Conservation (phyloP, 2,329 filamentous ascomycete genomes). For the Lecanoromycetidae sp. region DNA sequence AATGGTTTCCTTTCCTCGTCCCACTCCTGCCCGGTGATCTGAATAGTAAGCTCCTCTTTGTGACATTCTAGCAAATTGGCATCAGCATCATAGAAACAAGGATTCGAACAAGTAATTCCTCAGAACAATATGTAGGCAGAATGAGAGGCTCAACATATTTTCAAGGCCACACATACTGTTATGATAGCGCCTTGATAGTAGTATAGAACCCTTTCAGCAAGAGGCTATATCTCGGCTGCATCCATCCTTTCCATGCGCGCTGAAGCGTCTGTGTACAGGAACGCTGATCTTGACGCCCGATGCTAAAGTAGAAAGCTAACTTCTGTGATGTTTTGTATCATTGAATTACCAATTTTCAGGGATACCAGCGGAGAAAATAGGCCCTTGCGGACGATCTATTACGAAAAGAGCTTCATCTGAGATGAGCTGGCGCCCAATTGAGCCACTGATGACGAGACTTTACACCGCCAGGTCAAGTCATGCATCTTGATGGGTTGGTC, state of each 20-base stretch:
- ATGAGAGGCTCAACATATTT: not conserved
- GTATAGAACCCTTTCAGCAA: not conserved
- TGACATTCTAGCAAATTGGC: constrained; percentile 9
- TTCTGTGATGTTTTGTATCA: no score
- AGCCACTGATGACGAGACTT: not conserved
- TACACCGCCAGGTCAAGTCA: constrained; percentile 7
- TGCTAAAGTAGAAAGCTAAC: no score
- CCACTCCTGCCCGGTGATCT: constrained; percentile 7
- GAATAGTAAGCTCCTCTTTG: constrained; percentile 1
- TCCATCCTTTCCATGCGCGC: constrained; percentile 1
- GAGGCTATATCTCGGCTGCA: not conserved
- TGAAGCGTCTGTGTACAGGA: not conserved
- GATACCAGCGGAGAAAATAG: not conserved
- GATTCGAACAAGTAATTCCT: not conserved
- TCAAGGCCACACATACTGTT: not conserved
- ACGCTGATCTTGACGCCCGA: constrained; percentile 18
- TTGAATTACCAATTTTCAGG: no score
- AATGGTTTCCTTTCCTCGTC: not conserved
- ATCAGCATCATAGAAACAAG: constrained; percentile 1
- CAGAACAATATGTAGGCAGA: not conserved
- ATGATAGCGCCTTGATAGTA: not conserved
- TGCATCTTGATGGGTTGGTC: constrained; percentile 2
- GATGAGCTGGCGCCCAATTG: constrained; percentile 14
- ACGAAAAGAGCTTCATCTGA: constrained; percentile 1
- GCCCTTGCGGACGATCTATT: not conserved